Conservation (phyloP, 1,139 yeast species). For the Suhomyces guaymorum region DNA sequence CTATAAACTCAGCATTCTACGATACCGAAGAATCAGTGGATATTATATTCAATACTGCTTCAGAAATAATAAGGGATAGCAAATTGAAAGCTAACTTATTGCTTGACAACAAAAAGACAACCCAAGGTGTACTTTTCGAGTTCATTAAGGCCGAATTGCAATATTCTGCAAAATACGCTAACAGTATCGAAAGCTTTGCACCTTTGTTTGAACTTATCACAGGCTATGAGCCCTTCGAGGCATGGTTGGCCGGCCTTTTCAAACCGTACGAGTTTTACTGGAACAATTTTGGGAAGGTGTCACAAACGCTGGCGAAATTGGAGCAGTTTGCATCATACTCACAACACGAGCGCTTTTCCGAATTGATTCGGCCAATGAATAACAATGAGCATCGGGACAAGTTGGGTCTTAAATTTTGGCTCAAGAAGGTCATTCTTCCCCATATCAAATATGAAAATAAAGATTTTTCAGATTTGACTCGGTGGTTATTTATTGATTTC, state of each 20-base stretch:
- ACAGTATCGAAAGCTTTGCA: conserved; percentile 17
- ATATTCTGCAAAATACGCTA: conserved; percentile 24
- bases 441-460: conserved; percentile 21
- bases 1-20: conserved; percentile 1
- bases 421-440: conserved; percentile 35
- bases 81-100: neutral
- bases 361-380: conserved; percentile 27
- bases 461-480: conserved; percentile 27
- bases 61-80: conserved; percentile 2
- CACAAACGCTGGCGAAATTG: neutral
- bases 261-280: conserved; percentile 35
- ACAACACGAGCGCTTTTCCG: conserved; percentile 21
- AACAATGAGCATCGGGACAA: conserved; percentile 13
- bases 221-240: conserved; percentile 21
- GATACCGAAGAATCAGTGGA: conserved; percentile 1
- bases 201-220: conserved; percentile 20
- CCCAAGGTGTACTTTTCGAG: conserved; percentile 15
- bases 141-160: conserved; percentile 29
- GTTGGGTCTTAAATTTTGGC: conserved; percentile 26
- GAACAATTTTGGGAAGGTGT: conserved; percentile 24
- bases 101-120: neutral
- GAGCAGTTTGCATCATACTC: conserved; percentile 1
- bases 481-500: conserved; percentile 26
- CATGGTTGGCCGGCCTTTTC: conserved; percentile 34
- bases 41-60: conserved; percentile 3